Conservation (phyloP, 1,139 yeast species). For the Kurtzmaniella natalensis region DNA sequence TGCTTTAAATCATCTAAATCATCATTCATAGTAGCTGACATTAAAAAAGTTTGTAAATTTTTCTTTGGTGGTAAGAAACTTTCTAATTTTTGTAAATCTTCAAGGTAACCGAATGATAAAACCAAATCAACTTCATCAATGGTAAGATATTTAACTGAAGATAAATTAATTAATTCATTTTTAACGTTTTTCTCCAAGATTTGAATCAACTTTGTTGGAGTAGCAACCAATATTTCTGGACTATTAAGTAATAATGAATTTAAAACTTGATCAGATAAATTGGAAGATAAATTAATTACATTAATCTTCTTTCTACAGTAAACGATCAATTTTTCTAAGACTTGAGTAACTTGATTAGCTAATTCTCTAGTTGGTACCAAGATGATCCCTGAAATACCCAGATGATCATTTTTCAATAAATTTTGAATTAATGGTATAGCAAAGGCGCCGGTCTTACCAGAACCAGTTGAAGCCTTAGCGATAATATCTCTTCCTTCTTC, state of each 20-base stretch:
- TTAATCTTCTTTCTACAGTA: constrained; percentile 69
- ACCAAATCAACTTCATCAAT: constrained; percentile 96
- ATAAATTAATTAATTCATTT: constrained; percentile 40
- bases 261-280: constrained; percentile 68
- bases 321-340: constrained; percentile 61
- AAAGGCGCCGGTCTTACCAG: constrained; percentile 88
- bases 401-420: constrained; percentile 41
- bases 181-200: constrained; percentile 49
- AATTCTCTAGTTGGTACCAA: constrained; percentile 85
- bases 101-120: constrained; percentile 84
- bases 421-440: constrained; percentile 72
- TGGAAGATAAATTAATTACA: constrained; percentile 70
- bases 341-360: constrained; percentile 75
- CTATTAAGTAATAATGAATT: constrained; percentile 62
- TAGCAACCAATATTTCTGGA: constrained; percentile 81
- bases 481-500: constrained; percentile 83
- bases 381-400: constrained; percentile 50
- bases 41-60: constrained; percentile 81
- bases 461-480: constrained; percentile 86
- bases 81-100: constrained; percentile 68
- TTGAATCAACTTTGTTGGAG: constrained; percentile 75
- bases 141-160: constrained; percentile 62
- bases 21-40: constrained; percentile 94
- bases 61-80: constrained; percentile 64
- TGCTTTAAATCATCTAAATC: constrained; percentile 75